Conservation (phyloP, 176 grass and related monocot species). For the Secale cereale region DNA sequence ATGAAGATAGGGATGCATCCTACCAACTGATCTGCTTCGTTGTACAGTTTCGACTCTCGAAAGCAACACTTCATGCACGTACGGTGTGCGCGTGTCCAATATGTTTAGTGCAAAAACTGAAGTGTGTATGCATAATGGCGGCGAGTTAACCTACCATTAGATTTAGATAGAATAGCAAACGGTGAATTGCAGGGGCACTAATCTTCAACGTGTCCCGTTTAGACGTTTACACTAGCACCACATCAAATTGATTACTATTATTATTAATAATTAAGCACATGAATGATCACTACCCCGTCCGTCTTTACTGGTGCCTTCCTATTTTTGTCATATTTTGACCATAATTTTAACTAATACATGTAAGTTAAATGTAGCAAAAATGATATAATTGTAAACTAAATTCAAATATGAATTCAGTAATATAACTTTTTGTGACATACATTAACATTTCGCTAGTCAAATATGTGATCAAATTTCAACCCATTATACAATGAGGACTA, state of each 20-base stretch:
- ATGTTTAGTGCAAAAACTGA: background rate
- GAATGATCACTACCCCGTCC: too few relatives aligned
- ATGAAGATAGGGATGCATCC: background rate
- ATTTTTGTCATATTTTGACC: too few relatives aligned
- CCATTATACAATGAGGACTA: too few relatives aligned
- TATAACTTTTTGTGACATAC: too few relatives aligned
- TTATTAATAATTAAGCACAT: too few relatives aligned
- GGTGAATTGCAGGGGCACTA: background rate
- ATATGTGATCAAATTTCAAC: too few relatives aligned
- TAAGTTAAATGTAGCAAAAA: too few relatives aligned
- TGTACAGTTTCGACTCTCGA: background rate
- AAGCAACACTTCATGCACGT: background rate
- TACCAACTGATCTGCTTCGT: background rate
- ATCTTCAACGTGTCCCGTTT: background rate
- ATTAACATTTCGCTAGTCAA: too few relatives aligned
- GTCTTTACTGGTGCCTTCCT: too few relatives aligned
- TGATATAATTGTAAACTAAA: too few relatives aligned
- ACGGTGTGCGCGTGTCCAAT: background rate
- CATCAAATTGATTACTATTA: background rate
- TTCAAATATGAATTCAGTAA: too few relatives aligned
- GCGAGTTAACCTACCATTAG: background rate
- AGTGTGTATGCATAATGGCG: background rate
- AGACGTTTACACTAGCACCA: background rate
- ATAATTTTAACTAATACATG: too few relatives aligned
- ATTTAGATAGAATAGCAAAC: background rate